Evolutionary conservation across 2,329 filamentous ascomycete species (phyloP).

Genomic region (Cordyceps farinosa): DNA sequence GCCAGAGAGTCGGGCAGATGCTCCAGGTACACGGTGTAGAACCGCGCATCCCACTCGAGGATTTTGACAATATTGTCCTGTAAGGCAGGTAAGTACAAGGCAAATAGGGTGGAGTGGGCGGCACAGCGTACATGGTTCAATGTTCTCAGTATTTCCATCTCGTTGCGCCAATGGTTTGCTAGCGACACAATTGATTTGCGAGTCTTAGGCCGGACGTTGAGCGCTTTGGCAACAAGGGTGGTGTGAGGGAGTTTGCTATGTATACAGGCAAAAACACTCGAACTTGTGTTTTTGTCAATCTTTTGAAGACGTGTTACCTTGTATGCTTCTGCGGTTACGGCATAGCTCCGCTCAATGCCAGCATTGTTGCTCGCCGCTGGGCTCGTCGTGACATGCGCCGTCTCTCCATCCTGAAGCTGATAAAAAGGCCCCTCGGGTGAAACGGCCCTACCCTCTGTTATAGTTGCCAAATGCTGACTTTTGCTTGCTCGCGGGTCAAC

Average conservation of each 20-base stretch:
- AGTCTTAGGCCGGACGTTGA: neutral
- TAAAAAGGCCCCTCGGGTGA: neutral
- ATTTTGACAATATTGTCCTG: conserved; percentile 9
- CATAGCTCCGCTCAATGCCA: neutral
- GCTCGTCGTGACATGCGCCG: neutral
- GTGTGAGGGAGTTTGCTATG: conserved; percentile 7
- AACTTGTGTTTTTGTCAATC: neutral
- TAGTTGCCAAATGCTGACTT: neutral
- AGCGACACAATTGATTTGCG: neutral
- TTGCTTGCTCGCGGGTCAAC: neutral
- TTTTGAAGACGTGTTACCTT: neutral
- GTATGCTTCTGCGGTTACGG: neutral
- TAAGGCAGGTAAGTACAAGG: neutral
- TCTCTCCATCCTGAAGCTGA: neutral
- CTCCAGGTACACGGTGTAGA: conserved; percentile 12
- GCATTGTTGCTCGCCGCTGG: neutral
- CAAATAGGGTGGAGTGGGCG: neutral
- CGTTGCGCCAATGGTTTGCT: neutral
- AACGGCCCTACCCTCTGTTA: neutral
- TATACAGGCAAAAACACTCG: conserved; percentile 10
- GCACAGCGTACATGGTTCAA: conserved; percentile 2
- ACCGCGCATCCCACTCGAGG: neutral
- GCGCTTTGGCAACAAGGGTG: conserved; percentile 9
- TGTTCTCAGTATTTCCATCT: neutral
- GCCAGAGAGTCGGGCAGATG: conserved; percentile 3